These are phyloP conservation scores for Sordariomycetes sp. DNA, from an alignment of 2,329 filamentous ascomycete genomes.

Conservation along the genomic window DNA sequence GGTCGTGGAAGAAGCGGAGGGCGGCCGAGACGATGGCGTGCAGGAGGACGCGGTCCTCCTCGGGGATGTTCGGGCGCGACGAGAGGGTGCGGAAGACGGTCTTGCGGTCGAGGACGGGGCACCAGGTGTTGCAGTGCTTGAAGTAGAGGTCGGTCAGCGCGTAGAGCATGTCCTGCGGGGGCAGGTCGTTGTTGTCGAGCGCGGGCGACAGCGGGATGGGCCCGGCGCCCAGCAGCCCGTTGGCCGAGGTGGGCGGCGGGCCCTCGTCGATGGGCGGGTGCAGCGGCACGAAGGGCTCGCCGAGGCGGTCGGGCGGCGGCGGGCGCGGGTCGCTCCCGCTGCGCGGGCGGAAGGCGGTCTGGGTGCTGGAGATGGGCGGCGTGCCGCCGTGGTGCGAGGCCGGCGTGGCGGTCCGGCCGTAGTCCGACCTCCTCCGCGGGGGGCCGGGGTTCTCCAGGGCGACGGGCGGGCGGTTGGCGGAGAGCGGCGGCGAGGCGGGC, in stretches of 20 bases:
- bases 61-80: slow-evolving; percentile 24
- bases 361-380: neutral
- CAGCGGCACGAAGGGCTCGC: neutral
- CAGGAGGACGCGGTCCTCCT: slow-evolving; percentile 27
- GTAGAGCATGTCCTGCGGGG: slow-evolving; percentile 49
- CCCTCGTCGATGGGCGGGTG: neutral
- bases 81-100: slow-evolving; percentile 28
- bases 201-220: slow-evolving; percentile 19
- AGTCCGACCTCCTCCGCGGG: neutral
- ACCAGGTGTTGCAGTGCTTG: slow-evolving; percentile 54
- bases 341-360: neutral
- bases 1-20: slow-evolving; percentile 28
- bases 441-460: neutral
- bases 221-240: slow-evolving; percentile 1
- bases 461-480: neutral
- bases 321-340: neutral
- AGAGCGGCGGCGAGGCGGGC: neutral
- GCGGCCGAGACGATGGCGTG: slow-evolving; percentile 33
- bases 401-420: neutral
- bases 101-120: slow-evolving; percentile 31
- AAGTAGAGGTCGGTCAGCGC: slow-evolving; percentile 51
- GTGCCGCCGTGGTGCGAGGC: neutral
- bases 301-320: neutral
- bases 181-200: slow-evolving; percentile 34
- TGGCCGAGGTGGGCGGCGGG: neutral